Conservation (phyloP, 805 yeast species). For the Alloascoidea hylecoeti region DNA sequence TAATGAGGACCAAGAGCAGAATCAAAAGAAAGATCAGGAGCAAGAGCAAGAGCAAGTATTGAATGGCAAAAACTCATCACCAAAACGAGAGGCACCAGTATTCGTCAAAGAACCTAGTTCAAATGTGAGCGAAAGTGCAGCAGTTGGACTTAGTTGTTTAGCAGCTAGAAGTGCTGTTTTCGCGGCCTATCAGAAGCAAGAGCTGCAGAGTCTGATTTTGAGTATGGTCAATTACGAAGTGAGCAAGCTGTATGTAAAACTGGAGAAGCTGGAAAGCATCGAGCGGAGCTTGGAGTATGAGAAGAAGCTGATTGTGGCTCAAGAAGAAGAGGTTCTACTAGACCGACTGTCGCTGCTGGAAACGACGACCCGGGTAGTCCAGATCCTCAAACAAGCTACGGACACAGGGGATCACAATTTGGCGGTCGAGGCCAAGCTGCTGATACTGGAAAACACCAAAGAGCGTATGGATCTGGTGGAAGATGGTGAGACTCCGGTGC, state of each 20-base stretch:
- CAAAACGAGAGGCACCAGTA: neutral
- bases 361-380: constrained; percentile 40
- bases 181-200: constrained; percentile 62
- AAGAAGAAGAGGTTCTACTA: constrained; percentile 27
- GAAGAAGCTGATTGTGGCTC: constrained; percentile 21
- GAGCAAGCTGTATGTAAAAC: constrained; percentile 49
- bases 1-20: neutral
- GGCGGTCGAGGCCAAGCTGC: constrained; percentile 17
- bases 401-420: no score
- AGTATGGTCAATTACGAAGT: constrained; percentile 42
- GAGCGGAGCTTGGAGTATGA: constrained; percentile 16
- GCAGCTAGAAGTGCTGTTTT: constrained; percentile 64
- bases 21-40: neutral
- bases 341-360: constrained; percentile 62
- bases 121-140: neutral
- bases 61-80: neutral
- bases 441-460: constrained; percentile 13
- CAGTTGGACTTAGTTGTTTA: constrained; percentile 14
- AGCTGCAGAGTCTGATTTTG: constrained; percentile 22
- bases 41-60: neutral
- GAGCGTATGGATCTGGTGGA: constrained; percentile 4
- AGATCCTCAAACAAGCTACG: constrained; percentile 34
- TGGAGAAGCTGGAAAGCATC: constrained; percentile 21
- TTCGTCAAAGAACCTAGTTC: neutral
- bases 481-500: constrained; percentile 11